phyloP scores from a whole-genome alignment of 306 rosid species.

The Vigna reflexopilosa region DNA sequence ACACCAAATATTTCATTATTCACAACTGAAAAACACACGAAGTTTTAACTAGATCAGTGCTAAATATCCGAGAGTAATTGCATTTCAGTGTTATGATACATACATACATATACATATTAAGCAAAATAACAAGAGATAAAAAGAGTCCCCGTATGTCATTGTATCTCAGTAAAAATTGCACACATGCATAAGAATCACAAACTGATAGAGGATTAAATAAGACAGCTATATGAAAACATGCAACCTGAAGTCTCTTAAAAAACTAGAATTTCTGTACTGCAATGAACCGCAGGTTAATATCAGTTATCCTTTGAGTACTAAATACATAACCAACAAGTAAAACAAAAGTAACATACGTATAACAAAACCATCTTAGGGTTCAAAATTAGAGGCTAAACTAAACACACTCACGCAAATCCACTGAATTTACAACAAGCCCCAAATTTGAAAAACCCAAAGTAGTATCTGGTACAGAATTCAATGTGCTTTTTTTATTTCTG shows the following conservation, averaged over 20 bases:
- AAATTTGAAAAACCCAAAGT: conserved; percentile 13
- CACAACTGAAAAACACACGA: conserved; percentile 5
- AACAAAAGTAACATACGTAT: not conserved
- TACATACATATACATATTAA: conserved; percentile 3
- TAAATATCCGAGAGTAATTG: not conserved
- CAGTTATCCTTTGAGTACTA: not conserved
- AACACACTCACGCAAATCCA: conserved; percentile 31
- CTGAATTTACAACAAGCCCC: conserved; percentile 41
- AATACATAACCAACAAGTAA: conserved; percentile 15
- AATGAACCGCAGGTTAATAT: not conserved
- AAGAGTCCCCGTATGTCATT: conserved; percentile 5
- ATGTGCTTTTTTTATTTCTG: not conserved
- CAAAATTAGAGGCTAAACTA: conserved; percentile 32
- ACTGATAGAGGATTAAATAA: conserved; percentile 27
- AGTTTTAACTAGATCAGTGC: conserved; percentile 14
- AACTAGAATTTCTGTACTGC: not conserved
- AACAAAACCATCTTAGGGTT: conserved; percentile 39
- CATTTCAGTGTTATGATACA: conserved; percentile 25
- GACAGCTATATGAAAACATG: conserved; percentile 31
- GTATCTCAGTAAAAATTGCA: conserved; percentile 9
- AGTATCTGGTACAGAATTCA: conserved; percentile 36
- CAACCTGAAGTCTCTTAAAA: conserved; percentile 4
- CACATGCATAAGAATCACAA: conserved; percentile 21
- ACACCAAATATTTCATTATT: conserved; percentile 18
- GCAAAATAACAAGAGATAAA: not conserved